Evolutionary conservation across 495 filamentous ascomycete genomes (phyloP).

Genomic region (Bryoglossum gracile): DNA sequence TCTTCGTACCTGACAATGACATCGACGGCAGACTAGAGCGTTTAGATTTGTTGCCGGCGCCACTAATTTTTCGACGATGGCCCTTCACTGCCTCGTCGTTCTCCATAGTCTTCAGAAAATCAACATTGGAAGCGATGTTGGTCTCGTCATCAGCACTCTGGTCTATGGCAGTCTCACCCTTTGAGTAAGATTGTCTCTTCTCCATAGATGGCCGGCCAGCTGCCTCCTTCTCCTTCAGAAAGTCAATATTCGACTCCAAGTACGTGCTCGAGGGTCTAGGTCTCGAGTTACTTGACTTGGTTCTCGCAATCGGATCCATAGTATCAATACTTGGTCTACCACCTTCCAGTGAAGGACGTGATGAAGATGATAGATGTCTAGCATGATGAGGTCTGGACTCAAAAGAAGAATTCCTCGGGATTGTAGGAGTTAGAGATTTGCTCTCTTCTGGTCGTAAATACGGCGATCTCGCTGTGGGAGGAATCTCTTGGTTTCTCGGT

Average conservation of each 20-base stretch:
- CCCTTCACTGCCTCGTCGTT: slow-evolving; percentile 59
- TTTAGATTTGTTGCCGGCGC: slow-evolving; percentile 62
- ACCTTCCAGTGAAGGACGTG: slow-evolving; percentile 72
- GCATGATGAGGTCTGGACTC: slow-evolving; percentile 7
- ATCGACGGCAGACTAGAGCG: slow-evolving; percentile 69
- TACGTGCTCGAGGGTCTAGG: slow-evolving; percentile 69
- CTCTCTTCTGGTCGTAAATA: slow-evolving; percentile 16
- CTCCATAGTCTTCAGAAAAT: slow-evolving; percentile 79
- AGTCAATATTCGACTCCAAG: slow-evolving; percentile 64
- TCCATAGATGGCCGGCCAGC: slow-evolving; percentile 16
- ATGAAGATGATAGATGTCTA: slow-evolving; percentile 53
- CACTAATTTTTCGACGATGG: slow-evolving; percentile 61
- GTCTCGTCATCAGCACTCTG: slow-evolving; percentile 47
- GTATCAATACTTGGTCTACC: slow-evolving; percentile 58
- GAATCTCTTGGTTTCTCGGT: slow-evolving; percentile 30
- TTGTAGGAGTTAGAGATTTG: slow-evolving; percentile 1
- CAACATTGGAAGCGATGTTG: slow-evolving; percentile 78
- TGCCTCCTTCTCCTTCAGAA: slow-evolving; percentile 19
- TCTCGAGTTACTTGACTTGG: slow-evolving; percentile 55
- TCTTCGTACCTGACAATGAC: slow-evolving; percentile 59
- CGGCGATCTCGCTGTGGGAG: slow-evolving; percentile 30
- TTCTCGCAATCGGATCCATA: slow-evolving; percentile 42
- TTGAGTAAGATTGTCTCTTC: slow-evolving; percentile 8
- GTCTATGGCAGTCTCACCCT: slow-evolving; percentile 20
- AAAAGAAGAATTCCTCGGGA: slow-evolving; percentile 13